These are phyloP conservation scores for Boletus reticuloceps DNA, from an alignment of 768 basidiomycete genomes.

Conservation along the genomic window DNA sequence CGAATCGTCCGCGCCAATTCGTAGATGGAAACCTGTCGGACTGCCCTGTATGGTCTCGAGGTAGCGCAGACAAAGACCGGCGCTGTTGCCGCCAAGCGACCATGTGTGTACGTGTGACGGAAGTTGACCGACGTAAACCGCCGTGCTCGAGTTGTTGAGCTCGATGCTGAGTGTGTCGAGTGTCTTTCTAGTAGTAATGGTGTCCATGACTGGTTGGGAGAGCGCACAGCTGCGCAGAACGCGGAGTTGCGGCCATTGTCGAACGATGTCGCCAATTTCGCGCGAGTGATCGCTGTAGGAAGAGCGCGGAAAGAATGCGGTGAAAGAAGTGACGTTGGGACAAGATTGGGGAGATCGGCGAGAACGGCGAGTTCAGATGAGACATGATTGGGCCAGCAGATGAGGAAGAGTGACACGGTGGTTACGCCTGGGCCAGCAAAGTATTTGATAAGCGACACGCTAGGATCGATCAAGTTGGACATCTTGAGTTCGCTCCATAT, in stretches of 20 bases:
- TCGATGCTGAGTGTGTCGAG: conserved; percentile 25
- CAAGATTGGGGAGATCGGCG: conserved; percentile 18
- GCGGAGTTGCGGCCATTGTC: conserved; percentile 18
- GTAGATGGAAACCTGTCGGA: conserved; percentile 17
- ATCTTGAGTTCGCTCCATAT: conserved; percentile 26
- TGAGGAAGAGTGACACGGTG: conserved; percentile 19
- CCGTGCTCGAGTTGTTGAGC: conserved; percentile 24
- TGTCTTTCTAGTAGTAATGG: conserved; percentile 1
- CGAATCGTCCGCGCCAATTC: conserved; percentile 28
- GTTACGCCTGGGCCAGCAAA: conserved; percentile 22
- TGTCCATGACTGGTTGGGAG: conserved; percentile 21
- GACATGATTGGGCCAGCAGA: conserved; percentile 25
- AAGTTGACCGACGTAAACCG: conserved; percentile 17
- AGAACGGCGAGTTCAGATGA: conserved; percentile 22
- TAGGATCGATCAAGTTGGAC: conserved; percentile 21
- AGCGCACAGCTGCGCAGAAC: conserved; percentile 19
- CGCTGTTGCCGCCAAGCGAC: conserved; percentile 25
- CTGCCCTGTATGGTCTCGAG: conserved; percentile 17
- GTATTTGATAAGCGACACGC: conserved; percentile 23
- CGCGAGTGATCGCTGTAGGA: conserved; percentile 26
- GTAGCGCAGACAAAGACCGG: conserved; percentile 20
- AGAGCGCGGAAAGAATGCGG: conserved; percentile 24
- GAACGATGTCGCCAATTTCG: conserved; percentile 25
- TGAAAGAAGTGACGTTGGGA: conserved; percentile 28
- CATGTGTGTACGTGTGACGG: conserved; percentile 17